Percentiles rank a stretch among this genome's conserved stretches.
phyloP scores from a whole-genome alignment of 2,329 filamentous ascomycete genomes.

The Monosporascus sp. region DNA sequence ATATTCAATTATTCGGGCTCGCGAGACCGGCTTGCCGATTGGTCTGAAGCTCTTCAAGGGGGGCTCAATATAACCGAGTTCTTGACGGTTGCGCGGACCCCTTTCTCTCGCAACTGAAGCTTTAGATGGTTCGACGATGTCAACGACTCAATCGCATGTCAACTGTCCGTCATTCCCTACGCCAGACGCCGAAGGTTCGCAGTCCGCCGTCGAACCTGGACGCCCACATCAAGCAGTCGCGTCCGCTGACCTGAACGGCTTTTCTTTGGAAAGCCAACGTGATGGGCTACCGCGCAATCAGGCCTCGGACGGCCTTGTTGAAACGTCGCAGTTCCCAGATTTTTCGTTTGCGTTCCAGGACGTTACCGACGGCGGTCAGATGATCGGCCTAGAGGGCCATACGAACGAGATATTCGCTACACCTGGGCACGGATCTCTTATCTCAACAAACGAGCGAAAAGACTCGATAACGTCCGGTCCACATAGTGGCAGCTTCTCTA shows the following conservation, averaged over 20 bases:
- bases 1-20: constrained; percentile 19
- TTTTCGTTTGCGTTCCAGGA: constrained; percentile 48
- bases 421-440: constrained; percentile 25
- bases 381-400: constrained; percentile 35
- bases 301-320: constrained; percentile 33
- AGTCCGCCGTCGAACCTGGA: constrained; percentile 25
- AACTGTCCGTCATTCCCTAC: constrained; percentile 29
- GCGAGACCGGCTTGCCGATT: constrained; percentile 13
- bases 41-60: not conserved
- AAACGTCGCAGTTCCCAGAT: constrained; percentile 45
- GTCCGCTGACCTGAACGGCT: constrained; percentile 29
- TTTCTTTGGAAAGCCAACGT: constrained; percentile 30
- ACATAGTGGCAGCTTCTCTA: constrained; percentile 27
- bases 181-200: constrained; percentile 30
- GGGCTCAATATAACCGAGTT: not conserved
- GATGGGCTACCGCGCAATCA: constrained; percentile 27
- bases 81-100: not conserved
- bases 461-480: constrained; percentile 32
- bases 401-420: constrained; percentile 26
- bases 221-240: constrained; percentile 25
- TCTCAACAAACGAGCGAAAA: constrained; percentile 32
- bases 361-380: constrained; percentile 36
- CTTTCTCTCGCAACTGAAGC: constrained; percentile 4
- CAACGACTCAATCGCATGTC: constrained; percentile 29
- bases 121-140: constrained; percentile 32